Base-by-base conservation (phyloP, 2,329 filamentous ascomycete genomes). In the Helicocarpus griseus region DNA sequence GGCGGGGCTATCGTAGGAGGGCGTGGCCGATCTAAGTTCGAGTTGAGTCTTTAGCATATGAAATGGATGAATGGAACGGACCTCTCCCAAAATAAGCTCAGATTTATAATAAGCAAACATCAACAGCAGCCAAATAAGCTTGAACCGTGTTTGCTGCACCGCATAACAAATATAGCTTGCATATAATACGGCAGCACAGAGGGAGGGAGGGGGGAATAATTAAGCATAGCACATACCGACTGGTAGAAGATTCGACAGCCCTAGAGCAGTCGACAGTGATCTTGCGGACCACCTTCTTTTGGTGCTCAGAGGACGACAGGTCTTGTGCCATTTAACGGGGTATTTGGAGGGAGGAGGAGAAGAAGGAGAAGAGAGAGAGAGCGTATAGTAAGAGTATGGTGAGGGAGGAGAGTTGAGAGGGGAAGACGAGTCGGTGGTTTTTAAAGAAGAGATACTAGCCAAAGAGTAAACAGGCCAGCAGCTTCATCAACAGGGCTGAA, bases 1-100 rank as follows among this genome's bases (percentile, higher is more conserved):
- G 29, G 54, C 19, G 11, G 56, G 56, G 26, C 55, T 57, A 26
- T 55, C 48, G 21, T 55, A 52, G 24, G 54, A 50, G 48, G 36
- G 31, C 9, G 49, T 39, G 14, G 51, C 11, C 21, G 56, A 54
- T 36, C 56, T 57, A 35, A 17, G 40, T 47, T 38, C 17, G 14
- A 21, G 38, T 3, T 5, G n/a, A n/a, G n/a, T n/a, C n/a, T n/a
- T n/a, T n/a, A 31, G 13, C 11, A 26, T 8, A 24, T 3, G 5
- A 41, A 43, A 26, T 43, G n/a, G n/a, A n/a, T n/a, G n/a, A n/a
- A n/a, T n/a, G n/a, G n/a, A n/a, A n/a, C n/a, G n/a, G n/a, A n/a
- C n/a, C n/a, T n/a, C n/a, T n/a, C n/a, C n/a, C 2, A 43, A 28
- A 17, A 8, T n/a, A 26, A 28, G 39, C 13, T 24, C 5, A 43